Evolutionary conservation across 1,284 basidiomycete species (phyloP), one percentile per base, ranked within the genome.

Genomic region (Irpex sp.): DNA sequence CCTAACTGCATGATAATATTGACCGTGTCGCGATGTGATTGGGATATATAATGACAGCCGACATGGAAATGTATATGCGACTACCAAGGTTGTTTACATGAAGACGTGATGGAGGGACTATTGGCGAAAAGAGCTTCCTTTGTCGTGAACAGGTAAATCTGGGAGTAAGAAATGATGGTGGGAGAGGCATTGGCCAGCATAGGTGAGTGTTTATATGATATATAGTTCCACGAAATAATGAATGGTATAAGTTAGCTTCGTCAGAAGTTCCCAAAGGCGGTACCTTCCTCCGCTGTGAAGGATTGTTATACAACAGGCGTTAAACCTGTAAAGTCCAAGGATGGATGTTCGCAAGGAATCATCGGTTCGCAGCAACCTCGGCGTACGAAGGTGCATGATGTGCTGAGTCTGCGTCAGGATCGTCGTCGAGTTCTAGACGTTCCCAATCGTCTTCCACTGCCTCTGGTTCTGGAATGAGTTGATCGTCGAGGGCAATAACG

Each of bases 401-500:
- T 19, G 67, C 66, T 58, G 57, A 62, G 61, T 67, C 65, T 26
- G 66, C 65, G 64, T 73, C 71, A 59, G 75, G 72, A 17, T 77
- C 76, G 38, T 75, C 74, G 59, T 79, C 78, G 37, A 77, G 77
- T 49, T 76, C 75, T 61, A 86, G 72, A 69, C 82, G 79, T 66
- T 86, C 84, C 85, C 85, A 87, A 47, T 82, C 79, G 66, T 87
- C 85, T 64, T 85, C 83, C 19, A 79, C 26, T 8, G 26, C 66
- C 51, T 73, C 73, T 19, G 66, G 66, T 19, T 69, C 71, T 15
- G 67, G 68, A 15, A 75, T 66, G 48, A 78, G 75, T 31, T 70
- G 70, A 31, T 85, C 84, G 67, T 85, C 84, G 49, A 87, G 75
- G 34, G 78, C 83, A 64, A 87, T 83, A 58, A 87, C 85, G 38